Evolutionary conservation across 2,329 filamentous ascomycete genomes (phyloP).

Genomic region (Beauveria asiatica): DNA sequence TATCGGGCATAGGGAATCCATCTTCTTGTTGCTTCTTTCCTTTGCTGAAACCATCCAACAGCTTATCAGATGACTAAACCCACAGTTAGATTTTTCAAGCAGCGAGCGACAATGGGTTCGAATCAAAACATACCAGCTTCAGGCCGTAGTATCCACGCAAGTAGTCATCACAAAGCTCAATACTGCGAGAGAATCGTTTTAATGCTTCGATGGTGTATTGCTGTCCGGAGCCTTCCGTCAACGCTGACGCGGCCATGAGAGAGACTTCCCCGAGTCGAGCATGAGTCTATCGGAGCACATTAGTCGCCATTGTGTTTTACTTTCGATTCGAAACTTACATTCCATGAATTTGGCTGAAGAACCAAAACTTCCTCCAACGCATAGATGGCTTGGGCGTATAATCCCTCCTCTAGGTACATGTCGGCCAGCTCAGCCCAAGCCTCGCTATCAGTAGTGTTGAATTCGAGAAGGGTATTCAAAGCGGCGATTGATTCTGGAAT

Average conservation of each 20-base stretch:
- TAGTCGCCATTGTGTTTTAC: neutral
- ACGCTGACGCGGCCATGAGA: conserved; percentile 56
- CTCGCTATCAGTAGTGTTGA: conserved; percentile 83
- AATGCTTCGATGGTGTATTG: conserved; percentile 62
- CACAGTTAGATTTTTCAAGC: conserved; percentile 9
- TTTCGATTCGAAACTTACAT: conserved; percentile 50
- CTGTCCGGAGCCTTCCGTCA: conserved; percentile 30
- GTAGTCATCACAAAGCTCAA: conserved; percentile 91
- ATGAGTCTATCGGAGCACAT: conserved; percentile 55
- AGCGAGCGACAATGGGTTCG: neutral
- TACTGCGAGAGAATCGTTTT: conserved; percentile 78
- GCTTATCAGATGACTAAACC: conserved; percentile 38
- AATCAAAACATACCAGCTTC: conserved; percentile 50
- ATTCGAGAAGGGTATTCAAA: conserved; percentile 67
- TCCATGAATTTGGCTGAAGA: conserved; percentile 87
- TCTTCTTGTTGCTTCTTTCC: conserved; percentile 40
- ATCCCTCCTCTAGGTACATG: conserved; percentile 70
- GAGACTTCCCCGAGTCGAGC: conserved; percentile 77
- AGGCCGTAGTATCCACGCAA: conserved; percentile 87
- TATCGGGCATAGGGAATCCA: conserved; percentile 45
- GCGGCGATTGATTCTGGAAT: conserved; percentile 64
- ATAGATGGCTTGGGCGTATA: conserved; percentile 77
- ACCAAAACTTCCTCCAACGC: conserved; percentile 86
- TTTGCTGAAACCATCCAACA: conserved; percentile 37
- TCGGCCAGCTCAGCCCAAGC: conserved; percentile 89